These are phyloP conservation scores for Citrus unshiu DNA, from an alignment of 345 rosid genomes.

Conservation along the genomic window DNA sequence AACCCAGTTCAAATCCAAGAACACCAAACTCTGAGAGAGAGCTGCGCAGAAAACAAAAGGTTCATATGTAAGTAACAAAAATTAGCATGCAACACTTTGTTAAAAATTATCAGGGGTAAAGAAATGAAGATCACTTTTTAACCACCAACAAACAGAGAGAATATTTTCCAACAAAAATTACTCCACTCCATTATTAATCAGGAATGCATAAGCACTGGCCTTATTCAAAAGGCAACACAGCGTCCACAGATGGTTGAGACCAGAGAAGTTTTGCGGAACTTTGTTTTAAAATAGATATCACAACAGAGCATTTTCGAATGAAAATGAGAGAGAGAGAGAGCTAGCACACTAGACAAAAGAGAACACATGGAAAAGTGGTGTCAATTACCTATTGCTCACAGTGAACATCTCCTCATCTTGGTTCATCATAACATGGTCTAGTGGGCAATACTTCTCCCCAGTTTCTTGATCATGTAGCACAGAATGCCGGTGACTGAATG, in stretches of 20 bases:
- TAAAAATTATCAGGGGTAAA: background rate
- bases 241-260: background rate
- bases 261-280: background rate
- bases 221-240: background rate
- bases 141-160: background rate
- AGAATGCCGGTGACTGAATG: conserved; percentile 78
- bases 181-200: background rate
- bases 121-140: background rate
- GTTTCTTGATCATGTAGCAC: conserved; percentile 78
- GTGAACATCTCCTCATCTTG: conserved; percentile 84
- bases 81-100: background rate
- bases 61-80: background rate
- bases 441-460: conserved; percentile 70
- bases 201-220: background rate
- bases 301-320: background rate
- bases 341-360: background rate
- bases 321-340: background rate
- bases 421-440: conserved; percentile 62
- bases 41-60: conserved; percentile 33
- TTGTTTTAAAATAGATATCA: background rate
- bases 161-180: background rate
- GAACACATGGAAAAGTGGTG: background rate
- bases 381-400: conserved; percentile 70
- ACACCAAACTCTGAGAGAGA: conserved; percentile 86
- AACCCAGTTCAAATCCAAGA: conserved; percentile 82